Base-by-base conservation (phyloP, 1,139 yeast genomes). In the Zygoascus hellenicus region DNA sequence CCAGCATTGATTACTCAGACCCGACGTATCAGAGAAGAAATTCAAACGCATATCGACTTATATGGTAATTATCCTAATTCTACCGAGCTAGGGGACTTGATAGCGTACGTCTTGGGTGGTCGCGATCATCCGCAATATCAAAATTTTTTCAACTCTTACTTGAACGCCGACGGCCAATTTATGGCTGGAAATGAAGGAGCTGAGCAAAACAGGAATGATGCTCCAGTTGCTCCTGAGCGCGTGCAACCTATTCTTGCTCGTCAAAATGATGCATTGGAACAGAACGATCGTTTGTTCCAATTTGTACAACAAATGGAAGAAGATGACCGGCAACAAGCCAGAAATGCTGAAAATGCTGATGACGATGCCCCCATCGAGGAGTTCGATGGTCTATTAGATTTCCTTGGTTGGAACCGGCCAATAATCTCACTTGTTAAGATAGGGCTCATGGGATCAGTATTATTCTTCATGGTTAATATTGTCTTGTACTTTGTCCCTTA, bases 331-430 rank as follows among this genome's bases (percentile, higher is more conserved):
- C 29, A 36, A 14, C 29, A 36, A 15, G 29, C 22, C 4, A 6
- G 39, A 10, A 50, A 28, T 15, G 47, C 41, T 14, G 35, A 28
- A 22, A 45, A 19, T 7, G 48, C 43, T 9, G 45, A 48, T 28
- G 53, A 50, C 14, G 52, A 50, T 15, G 40, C 47, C 7, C 48
- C 48, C 3, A 42, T 47, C 5, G 60, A 61, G 22, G 66, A 61
- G 5, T 46, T 58, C n/a, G 67, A 61, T 11, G 66, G 63, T 1
- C 43, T 64, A 15, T 47, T 62, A 15, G 63, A 62, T 36, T 52
- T 64, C 9, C 51, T 62, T 10, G 69, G 67, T 2, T 48, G 62
- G 33, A 55, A 64, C 7, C 68, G 67, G 4, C 66, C 68, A 5
- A 34, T 64, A 3, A 32, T 50, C 14, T 45, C 50, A 5, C 51